Percentiles rank a stretch among this genome's conserved stretches.
Conservation (phyloP, 441 rosid genomes). For the Syzygium syzygioides region DNA sequence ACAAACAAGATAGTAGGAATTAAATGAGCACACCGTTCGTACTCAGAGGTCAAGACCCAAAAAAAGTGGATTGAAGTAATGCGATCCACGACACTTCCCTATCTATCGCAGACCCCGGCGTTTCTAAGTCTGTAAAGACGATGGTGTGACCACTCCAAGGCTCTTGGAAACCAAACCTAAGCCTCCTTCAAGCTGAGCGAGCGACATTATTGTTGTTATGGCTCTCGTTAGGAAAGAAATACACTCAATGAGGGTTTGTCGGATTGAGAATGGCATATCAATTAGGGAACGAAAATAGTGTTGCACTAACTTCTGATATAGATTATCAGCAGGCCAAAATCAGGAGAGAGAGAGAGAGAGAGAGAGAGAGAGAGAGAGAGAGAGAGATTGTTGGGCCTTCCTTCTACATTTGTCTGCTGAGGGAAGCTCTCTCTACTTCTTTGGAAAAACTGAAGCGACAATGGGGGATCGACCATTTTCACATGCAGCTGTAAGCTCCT, state of each 20-base stretch:
- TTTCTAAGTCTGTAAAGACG: background rate
- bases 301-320: background rate
- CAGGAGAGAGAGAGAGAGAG: background rate
- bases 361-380: background rate
- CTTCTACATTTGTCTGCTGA: slow-evolving; percentile 8
- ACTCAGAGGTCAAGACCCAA: background rate
- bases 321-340: background rate
- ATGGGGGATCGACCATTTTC: background rate
- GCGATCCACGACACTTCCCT: slow-evolving; percentile 10
- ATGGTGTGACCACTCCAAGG: background rate
- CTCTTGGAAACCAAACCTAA: background rate
- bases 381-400: background rate
- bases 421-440: slow-evolving; percentile 1
- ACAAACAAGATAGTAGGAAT: background rate
- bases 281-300: background rate
- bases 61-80: background rate
- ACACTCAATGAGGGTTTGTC: background rate
- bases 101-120: background rate
- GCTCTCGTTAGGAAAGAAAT: background rate
- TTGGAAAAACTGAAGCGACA: slow-evolving; percentile 3
- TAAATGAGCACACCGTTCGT: background rate
- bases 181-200: background rate
- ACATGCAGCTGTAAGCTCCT: background rate
- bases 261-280: background rate
- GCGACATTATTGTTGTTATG: background rate